Evolutionary conservation across 1,139 yeast species (phyloP).

Genomic region (Geotrichum carabidarum): DNA sequence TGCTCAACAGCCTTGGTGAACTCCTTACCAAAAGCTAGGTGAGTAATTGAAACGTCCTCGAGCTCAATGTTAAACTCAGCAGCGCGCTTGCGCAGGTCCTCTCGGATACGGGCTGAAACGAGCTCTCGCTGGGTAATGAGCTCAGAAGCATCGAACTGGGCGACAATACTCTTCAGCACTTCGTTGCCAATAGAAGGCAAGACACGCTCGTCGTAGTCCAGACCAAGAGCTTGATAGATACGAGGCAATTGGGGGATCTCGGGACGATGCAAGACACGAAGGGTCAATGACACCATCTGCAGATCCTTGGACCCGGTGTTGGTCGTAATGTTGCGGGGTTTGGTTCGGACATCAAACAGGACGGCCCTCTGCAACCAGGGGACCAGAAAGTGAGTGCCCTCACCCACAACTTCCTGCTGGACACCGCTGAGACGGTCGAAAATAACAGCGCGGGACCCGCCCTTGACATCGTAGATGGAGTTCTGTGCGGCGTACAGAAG

Average conservation of each 20-base stretch:
- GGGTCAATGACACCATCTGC: conserved; percentile 89
- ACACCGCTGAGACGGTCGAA: conserved; percentile 92
- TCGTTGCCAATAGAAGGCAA: conserved; percentile 96
- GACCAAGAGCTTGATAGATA: conserved; percentile 85
- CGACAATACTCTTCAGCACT: conserved; percentile 89
- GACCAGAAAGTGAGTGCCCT: conserved; percentile 90
- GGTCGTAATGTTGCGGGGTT: conserved; percentile 87
- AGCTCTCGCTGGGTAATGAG: conserved; percentile 95
- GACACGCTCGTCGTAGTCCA: conserved; percentile 95
- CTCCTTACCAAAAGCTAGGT: conserved; percentile 94
- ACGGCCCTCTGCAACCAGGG: conserved; percentile 97
- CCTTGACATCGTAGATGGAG: conserved; percentile 74
- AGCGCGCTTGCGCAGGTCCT: conserved; percentile 80
- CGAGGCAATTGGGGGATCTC: conserved; percentile 75
- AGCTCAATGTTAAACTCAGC: conserved; percentile 81
- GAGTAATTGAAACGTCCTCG: conserved; percentile 97
- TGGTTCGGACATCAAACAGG: conserved; percentile 82
- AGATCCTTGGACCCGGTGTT: conserved; percentile 96
- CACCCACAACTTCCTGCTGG: conserved; percentile 79
- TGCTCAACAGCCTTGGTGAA: conserved; percentile 98
- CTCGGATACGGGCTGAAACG: conserved; percentile 83
- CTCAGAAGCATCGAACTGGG: conserved; percentile 98
- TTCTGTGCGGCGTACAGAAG: conserved; percentile 29
- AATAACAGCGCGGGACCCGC: conserved; percentile 93
- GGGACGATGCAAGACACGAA: conserved; percentile 92